Base-by-base conservation (phyloP, 1,284 basidiomycete species). In the Apiotrichum siamense region DNA sequence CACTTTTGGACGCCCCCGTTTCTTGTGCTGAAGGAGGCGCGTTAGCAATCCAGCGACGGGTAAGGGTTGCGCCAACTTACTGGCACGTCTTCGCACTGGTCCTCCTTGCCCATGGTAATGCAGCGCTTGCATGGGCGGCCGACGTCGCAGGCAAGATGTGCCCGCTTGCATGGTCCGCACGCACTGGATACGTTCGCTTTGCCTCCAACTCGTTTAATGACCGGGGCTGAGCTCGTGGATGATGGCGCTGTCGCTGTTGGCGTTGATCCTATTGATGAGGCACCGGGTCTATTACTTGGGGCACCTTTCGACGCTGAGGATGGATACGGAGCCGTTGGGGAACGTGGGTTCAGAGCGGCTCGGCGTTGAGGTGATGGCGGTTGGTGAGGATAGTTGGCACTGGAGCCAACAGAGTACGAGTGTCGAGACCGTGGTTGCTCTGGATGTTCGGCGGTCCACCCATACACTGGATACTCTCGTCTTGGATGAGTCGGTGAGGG, bases 111-210 rank as follows among this genome's bases (percentile, higher is more conserved):
- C 61, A 71, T 62, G 29, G 63, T 68, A 4, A 66, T 60, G 51
- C 72, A 74, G n/a, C 70, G 55, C 54, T 67, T 68, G 49, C 72
- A 74, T 1, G 72, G 72, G 24, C 72, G 50, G 1, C 57, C 59
- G 1, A 66, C 61, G 45, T 73, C 70, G 45, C 70, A 73, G 3
- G 68, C 70, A 35, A 73, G 45, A 53, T 73, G 70, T 4, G 70
- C 66, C 37, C 59, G 59, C 46, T 71, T 71, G 49, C 70, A 73
- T 18, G 70, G 70, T 17, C 59, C 66, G 44, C 70, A 73, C 13
- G 70, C 70, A 23, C 61, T 58, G 1, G 66, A 60, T 6, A 66
- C 64, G 33, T 68, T 68, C 17, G 61, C 50, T 41, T 65, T 67
- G 23, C 61, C 62, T 2, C 60, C 62, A 4, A 62, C 56, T 10